These are phyloP conservation scores for Datisca glomerata DNA, from an alignment of 306 rosid species.

Conservation along the genomic window DNA sequence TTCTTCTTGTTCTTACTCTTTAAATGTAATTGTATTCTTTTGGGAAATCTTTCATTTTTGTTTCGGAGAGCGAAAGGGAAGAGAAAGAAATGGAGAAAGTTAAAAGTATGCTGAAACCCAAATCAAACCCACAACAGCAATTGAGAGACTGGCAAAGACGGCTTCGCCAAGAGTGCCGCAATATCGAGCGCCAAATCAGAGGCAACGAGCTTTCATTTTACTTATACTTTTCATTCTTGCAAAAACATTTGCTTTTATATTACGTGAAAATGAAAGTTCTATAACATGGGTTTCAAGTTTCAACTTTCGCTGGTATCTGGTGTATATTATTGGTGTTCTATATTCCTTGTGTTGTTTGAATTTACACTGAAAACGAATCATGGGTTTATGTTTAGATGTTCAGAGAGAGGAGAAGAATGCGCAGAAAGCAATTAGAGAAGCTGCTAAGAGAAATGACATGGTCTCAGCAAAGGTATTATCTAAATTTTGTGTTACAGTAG, in stretches of 20 bases:
- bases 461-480: constrained; percentile 79
- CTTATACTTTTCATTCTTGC: neutral
- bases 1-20: no score
- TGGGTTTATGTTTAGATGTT: constrained; percentile 42
- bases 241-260: neutral
- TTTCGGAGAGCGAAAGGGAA: neutral
- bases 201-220: no score
- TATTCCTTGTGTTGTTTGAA: neutral
- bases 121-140: constrained; percentile 55
- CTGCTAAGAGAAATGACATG: constrained; percentile 94
- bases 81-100: constrained; percentile 46
- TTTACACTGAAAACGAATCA: constrained; percentile 1
- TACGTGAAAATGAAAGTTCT: neutral
- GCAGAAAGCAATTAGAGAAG: constrained; percentile 81
- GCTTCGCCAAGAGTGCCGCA: constrained; percentile 90
- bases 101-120: constrained; percentile 63
- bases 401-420: constrained; percentile 85
- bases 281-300: neutral
- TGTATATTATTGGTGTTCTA: neutral
- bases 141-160: constrained; percentile 79
- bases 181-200: constrained; percentile 86
- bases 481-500: neutral
- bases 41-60: neutral
- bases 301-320: neutral
- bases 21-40: constrained; percentile 6